A percentile compares a stretch with the other conserved stretches of the same genome.
Conservation (phyloP, 2,329 filamentous ascomycete genomes). For the Sporothrix dimorphospora region DNA sequence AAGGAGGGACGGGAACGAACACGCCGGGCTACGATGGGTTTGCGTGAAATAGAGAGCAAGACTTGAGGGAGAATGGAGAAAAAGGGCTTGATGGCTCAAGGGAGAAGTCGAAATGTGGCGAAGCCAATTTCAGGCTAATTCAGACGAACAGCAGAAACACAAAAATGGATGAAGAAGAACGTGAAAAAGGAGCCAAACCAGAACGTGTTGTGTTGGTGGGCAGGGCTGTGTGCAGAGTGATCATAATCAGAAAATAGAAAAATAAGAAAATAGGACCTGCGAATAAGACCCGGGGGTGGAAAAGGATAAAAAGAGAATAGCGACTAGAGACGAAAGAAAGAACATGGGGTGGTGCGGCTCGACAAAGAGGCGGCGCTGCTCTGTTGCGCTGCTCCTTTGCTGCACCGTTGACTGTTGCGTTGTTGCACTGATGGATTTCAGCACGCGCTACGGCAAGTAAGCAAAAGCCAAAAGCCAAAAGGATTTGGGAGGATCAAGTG, state of each 20-base stretch:
- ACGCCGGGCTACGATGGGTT: not conserved
- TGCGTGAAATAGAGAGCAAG: not conserved
- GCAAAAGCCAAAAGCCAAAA: slow-evolving; percentile 4
- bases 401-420: not conserved
- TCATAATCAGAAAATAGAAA: too few species aligned
- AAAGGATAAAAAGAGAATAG: not conserved
- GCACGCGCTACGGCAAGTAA: slow-evolving; percentile 1
- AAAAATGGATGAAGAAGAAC: too few species aligned
- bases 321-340: not conserved
- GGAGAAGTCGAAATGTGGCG: not conserved
- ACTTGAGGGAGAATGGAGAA: not conserved
- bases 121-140: slow-evolving; percentile 19
- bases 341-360: not conserved
- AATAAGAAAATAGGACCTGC: not conserved
- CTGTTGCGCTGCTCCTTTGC: not conserved
- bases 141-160: not conserved
- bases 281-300: not conserved
- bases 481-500: slow-evolving; percentile 5
- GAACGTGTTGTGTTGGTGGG: not conserved
- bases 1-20: not conserved
- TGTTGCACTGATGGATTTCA: not conserved
- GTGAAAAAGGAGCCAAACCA: not conserved
- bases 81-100: not conserved
- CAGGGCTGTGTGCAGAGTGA: not conserved
- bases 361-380: not conserved